A percentile compares a stretch with the other conserved stretches of the same genome.
Conservation (phyloP, 805 yeast genomes). For the Nakazawaea molendinolei region DNA sequence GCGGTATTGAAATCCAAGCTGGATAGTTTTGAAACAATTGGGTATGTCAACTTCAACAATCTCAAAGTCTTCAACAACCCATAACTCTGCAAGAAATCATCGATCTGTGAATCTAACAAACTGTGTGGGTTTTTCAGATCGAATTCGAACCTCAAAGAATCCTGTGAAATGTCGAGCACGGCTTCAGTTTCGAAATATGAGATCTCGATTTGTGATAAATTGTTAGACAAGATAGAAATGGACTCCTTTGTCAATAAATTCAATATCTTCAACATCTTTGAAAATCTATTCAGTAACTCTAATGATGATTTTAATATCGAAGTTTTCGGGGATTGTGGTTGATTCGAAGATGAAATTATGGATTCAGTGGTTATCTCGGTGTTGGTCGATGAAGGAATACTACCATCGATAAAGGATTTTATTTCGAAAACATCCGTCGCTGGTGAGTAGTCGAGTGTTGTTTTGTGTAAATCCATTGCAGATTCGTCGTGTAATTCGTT, state of each 20-base stretch:
- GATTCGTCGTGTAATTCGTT: conserved; percentile 6
- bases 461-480: conserved; percentile 8
- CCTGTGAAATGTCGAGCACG: neutral
- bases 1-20: neutral
- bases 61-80: conserved; percentile 6
- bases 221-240: conserved; percentile 2
- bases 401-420: conserved; percentile 19
- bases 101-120: conserved; percentile 5
- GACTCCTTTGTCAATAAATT: conserved; percentile 5
- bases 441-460: conserved; percentile 10
- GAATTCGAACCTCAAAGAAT: neutral
- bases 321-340: neutral
- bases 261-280: conserved; percentile 7
- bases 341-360: conserved; percentile 1
- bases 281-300: conserved; percentile 7
- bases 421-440: conserved; percentile 22
- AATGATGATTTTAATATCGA: conserved; percentile 1
- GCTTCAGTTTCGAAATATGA: conserved; percentile 1
- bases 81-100: conserved; percentile 2
- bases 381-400: neutral
- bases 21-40: conserved; percentile 5
- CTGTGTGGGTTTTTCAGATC: conserved; percentile 7
- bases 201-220: conserved; percentile 7
- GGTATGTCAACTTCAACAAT: conserved; percentile 6
- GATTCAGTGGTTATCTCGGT: conserved; percentile 6